Evolutionary conservation across 192 early-diverging fungal species (phyloP), one percentile per base, ranked within the genome.

Genomic region (Backusella westeae): DNA sequence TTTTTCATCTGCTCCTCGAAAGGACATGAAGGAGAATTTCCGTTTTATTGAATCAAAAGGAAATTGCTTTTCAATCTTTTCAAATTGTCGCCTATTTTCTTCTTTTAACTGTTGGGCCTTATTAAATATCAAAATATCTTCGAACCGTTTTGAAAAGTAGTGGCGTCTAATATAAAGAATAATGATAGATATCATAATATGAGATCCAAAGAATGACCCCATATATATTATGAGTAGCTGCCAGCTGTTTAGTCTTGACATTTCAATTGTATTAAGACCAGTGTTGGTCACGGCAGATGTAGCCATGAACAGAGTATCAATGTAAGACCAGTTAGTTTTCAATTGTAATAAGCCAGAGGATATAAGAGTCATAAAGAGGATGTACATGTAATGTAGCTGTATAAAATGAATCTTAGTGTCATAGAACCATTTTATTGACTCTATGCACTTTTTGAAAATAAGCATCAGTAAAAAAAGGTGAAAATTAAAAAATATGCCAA

Each of bases 301-400:
- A 32, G 71, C 73, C 73, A 78, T 76, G 34, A 82, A 82, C 9
- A 82, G 44, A 1, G 77, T 75, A 73, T 82, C 81, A 19, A 78
- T 74, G 35, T 78, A 82, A 19, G 35, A 34, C 75, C 74, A 78
- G 6, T 41, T 36, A n/a, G 74, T 67, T 1, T 73, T 77, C 8
- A 77, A 46, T 72, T 81, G 73, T 59, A 73, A 72, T 34, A 75
- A 78, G 3, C 41, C 74, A 0, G 81, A 78, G 34, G 70, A 73
- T 19, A 78, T 29, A 4, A 82, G 73, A 59, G 49, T 73, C 12
- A 82, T 34, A 9, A 73, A 29, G 17, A 72, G 14, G 19, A 82
- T 78, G 23, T 82, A 82, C 6, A 38, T 42, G 52, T 82, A 82
- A n/a, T 82, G 81, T 17, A 82, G 67, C n/a, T 82, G 69, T 19